Percentiles rank a stretch among this genome's conserved stretches.
Conservation (phyloP, 768 basidiomycete genomes). For the Cystofilobasidium capitatum region DNA sequence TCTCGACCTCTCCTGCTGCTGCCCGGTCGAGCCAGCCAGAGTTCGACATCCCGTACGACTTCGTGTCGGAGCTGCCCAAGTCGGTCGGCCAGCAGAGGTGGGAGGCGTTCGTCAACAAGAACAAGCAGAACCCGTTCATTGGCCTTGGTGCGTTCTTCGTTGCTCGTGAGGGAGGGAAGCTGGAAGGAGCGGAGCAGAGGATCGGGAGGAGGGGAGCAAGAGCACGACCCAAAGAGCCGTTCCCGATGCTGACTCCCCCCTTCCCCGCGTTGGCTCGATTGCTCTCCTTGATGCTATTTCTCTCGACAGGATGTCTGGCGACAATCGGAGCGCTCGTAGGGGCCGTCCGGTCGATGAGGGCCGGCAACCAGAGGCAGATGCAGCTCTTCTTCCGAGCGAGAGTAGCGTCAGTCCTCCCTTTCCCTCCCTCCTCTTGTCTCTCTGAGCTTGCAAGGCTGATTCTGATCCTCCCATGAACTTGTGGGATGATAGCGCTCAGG, state of each 20-base stretch:
- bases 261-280: no score
- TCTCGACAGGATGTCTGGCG: neutral
- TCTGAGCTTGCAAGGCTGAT: neutral
- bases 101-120: neutral
- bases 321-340: slow-evolving; percentile 3
- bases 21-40: neutral
- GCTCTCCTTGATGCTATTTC: neutral
- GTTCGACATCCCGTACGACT: slow-evolving; percentile 6
- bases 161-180: no score
- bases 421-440: neutral
- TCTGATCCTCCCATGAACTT: neutral
- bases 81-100: neutral
- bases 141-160: neutral
- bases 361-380: slow-evolving; percentile 14
- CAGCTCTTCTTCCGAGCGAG: slow-evolving; percentile 13
- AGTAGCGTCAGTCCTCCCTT: slow-evolving; percentile 1
- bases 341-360: slow-evolving; percentile 11
- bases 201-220: no score
- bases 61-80: neutral
- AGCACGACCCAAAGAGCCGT: no score
- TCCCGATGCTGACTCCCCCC: no score
- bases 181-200: no score
- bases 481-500: slow-evolving; percentile 5
- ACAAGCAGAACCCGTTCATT: slow-evolving; percentile 10
- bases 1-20: neutral